Evolutionary conservation across 352 stramenopile species (phyloP), one percentile per base, ranked within the genome.

Genomic region (Phytophthora niederhauseri): DNA sequence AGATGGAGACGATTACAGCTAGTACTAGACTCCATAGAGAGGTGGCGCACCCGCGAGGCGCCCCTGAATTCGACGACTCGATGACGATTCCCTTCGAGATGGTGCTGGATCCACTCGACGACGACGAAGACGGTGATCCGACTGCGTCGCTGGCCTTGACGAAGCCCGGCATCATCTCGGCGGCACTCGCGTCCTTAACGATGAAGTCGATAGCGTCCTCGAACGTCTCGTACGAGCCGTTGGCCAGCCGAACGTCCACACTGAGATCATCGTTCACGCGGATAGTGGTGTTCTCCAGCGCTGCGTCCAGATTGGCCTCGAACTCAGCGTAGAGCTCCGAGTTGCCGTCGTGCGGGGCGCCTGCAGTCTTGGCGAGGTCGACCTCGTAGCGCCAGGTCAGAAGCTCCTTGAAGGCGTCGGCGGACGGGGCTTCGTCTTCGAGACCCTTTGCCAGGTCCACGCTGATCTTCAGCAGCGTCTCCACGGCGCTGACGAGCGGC

Each of bases 391-490:
- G 70, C 82, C 82, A 90, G 30, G 66, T 31, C 56, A 90, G 60
- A 15, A 89, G 76, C 17, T 77, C 59, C 43, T 76, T 61, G 24
- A 89, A 84, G 45, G 70, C 64, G 3, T 68, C 57, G 2, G 61
- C 50, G 8, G 74, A 76, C 6, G 82, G 77, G 0, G 53, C 64
- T 36, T 63, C 30, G 22, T 70, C 48, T 17, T 76, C 60, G 2
- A 46, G 11, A 2, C 62, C 61, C 43, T 76, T 48, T 2, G 75
- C 57, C 5, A 85, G 58, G 64, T 85, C 75, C 15, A 83, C 72
- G 57, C 74, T 78, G 54, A 91, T 85, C 62, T 88, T 89, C 30
- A 89, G 68, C 41, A 91, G 66, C n/a, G 78, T 89, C 48, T 91
- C 81, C 4, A 78, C 75, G 4, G 64, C 78, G 43, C 66, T 78